Percentiles rank a stretch among this genome's conserved stretches.
Evolutionary conservation across 2,329 filamentous ascomycete species (phyloP).

Genomic region (Ophiocordyceps camponoti-saundersi): DNA sequence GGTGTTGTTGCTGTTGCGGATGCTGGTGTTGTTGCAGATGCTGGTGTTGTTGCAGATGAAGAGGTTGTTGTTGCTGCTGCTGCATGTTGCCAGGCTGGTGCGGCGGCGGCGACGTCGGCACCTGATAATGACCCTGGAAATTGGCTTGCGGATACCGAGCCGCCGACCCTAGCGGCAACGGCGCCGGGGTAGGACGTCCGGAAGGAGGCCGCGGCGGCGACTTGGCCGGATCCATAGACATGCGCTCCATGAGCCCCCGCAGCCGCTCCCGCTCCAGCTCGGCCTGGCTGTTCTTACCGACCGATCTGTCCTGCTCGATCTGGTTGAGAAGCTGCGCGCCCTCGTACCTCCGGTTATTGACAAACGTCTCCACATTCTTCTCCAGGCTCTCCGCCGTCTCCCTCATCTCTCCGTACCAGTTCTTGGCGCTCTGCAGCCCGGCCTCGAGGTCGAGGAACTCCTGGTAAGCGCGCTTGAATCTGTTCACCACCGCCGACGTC

Average conservation of each 20-base stretch:
- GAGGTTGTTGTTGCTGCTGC: slow-evolving; percentile 1
- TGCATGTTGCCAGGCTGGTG: slow-evolving; percentile 25
- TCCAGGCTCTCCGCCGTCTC: slow-evolving; percentile 82
- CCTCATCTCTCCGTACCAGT: slow-evolving; percentile 91
- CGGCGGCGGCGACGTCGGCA: slow-evolving; percentile 39
- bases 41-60: background rate
- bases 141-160: slow-evolving; percentile 34
- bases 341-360: slow-evolving; percentile 84
- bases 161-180: slow-evolving; percentile 15
- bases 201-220: slow-evolving; percentile 14
- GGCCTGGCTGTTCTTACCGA: slow-evolving; percentile 41
- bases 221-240: slow-evolving; percentile 60
- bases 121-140: slow-evolving; percentile 40
- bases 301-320: slow-evolving; percentile 65
- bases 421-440: slow-evolving; percentile 72
- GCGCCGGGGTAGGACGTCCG: slow-evolving; percentile 16
- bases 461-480: slow-evolving; percentile 82
- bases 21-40: background rate
- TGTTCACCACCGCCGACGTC: slow-evolving; percentile 61
- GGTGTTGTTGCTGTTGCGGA: background rate
- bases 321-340: slow-evolving; percentile 76
- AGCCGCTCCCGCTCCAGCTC: slow-evolving; percentile 80
- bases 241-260: slow-evolving; percentile 81
- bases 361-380: slow-evolving; percentile 94
- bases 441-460: slow-evolving; percentile 81